These are phyloP conservation scores for Pichia nanzhaoensis DNA, from an alignment of 805 yeast species.

Conservation along the genomic window DNA sequence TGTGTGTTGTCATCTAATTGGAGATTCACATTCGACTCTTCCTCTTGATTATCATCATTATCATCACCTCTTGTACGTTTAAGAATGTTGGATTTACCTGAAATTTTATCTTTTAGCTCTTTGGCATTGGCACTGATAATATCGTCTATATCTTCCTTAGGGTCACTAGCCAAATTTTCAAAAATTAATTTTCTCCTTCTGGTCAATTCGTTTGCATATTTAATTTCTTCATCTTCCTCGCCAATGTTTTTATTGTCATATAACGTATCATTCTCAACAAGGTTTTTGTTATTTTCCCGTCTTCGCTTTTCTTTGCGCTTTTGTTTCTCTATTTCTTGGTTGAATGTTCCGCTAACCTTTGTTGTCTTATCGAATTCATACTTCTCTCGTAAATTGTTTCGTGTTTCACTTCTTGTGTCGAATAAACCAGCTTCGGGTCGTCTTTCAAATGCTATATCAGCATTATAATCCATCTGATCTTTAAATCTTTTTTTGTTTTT, in stretches of 20 bases:
- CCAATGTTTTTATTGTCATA: background rate
- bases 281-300: slow-evolving; percentile 8
- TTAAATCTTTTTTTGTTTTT: slow-evolving; percentile 47
- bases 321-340: slow-evolving; percentile 32
- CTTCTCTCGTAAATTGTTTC: slow-evolving; percentile 21
- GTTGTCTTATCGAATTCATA: slow-evolving; percentile 39
- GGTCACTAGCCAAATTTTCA: background rate
- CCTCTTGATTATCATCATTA: background rate
- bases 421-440: slow-evolving; percentile 61
- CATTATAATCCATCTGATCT: slow-evolving; percentile 72
- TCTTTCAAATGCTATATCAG: slow-evolving; percentile 75
- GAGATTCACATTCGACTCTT: background rate
- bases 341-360: slow-evolving; percentile 37
- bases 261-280: background rate
- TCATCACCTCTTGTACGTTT: slow-evolving; percentile 2
- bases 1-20: background rate
- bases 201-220: slow-evolving; percentile 5
- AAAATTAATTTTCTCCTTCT: slow-evolving; percentile 13
- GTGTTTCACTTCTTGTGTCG: slow-evolving; percentile 56
- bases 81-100: slow-evolving; percentile 13
- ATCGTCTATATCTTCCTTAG: slow-evolving; percentile 5
- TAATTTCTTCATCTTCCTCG: background rate
- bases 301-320: slow-evolving; percentile 14
- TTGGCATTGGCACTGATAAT: slow-evolving; percentile 7
- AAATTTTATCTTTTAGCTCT: background rate